Evolutionary conservation across 1,284 basidiomycete genomes (phyloP), one percentile per base, ranked within the genome.

Genomic region (Stereum hirsutum): DNA sequence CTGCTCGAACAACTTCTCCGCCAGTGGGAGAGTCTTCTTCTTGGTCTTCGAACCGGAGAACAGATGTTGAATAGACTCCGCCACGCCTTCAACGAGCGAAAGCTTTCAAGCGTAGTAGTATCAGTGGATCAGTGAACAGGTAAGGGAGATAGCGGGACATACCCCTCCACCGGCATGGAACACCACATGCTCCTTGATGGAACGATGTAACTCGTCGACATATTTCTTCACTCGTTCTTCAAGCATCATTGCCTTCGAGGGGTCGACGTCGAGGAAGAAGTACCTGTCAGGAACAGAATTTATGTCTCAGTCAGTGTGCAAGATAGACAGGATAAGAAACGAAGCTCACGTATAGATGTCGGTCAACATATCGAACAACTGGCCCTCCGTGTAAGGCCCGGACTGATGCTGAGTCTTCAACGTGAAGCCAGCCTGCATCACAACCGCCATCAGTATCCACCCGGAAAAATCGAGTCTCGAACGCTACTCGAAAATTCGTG

Each of bases 261-360:
- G 53, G 43, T 84, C 81, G 31, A 76, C 63, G 44, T 87, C 75
- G n/a, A 87, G 69, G 74, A 86, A 89, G 46, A 88, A 62, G 54
- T 73, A 82, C 24, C 82, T 86, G 49, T 6, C 12, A 7, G 28
- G 36, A n/a, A 30, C 28, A 30, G 28, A 8, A 19, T 12, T 11
- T 35, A n/a, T 5, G 45, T 38, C 52, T 25, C 39, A 30, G 14
- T 31, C 15, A 38, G 8, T 20, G 7, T 6, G 35, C 21, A 7
- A 30, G 6, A 26, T 12, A 26, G 24, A 39, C 12, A 11, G 6
- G 2, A 6, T 10, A 20, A 14, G 37, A n/a, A 21, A 19, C 15
- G 42, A 28, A 20, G 61, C 78, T 57, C 47, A 84, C 77, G 75
- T 61, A 58, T 86, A 86, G 45, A 86, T 80, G 25, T 83, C 78